These are phyloP conservation scores for Lagenaria siceraria DNA, from an alignment of 306 rosid genomes.

Conservation along the genomic window DNA sequence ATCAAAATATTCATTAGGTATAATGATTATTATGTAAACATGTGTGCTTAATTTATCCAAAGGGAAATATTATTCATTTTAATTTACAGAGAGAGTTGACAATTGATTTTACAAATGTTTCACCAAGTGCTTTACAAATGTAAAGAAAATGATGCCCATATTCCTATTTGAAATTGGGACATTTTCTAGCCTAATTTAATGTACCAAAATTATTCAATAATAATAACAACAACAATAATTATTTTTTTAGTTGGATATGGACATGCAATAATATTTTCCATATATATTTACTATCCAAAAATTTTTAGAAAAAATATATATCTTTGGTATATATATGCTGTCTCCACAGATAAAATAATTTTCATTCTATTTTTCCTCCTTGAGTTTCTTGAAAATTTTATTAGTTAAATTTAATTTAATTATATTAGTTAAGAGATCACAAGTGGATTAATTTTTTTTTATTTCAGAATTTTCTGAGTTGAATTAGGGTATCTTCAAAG, in stretches of 20 bases:
- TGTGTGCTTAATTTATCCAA: neutral
- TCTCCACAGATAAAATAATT: too few relatives aligned
- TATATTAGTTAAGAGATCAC: too few relatives aligned
- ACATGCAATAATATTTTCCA: neutral
- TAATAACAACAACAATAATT: neutral
- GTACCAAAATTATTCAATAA: neutral
- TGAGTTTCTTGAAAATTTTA: too few relatives aligned
- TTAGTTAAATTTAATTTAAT: too few relatives aligned
- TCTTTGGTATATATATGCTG: too few relatives aligned
- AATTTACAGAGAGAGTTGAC: neutral
- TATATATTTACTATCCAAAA: too few relatives aligned
- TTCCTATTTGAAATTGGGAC: neutral
- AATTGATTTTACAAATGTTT: constrained; percentile 1
- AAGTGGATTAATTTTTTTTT: too few relatives aligned
- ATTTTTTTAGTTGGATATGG: neutral
- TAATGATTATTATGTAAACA: neutral
- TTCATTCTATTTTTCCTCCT: too few relatives aligned
- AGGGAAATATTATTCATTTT: neutral
- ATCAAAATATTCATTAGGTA: neutral
- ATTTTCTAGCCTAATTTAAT: neutral
- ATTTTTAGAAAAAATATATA: too few relatives aligned
- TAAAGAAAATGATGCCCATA: neutral
- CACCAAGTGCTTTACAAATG: neutral
- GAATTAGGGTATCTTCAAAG: too few relatives aligned
- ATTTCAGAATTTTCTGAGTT: too few relatives aligned